Evolutionary conservation across 2,329 filamentous ascomycete species (phyloP).

Genomic region (Aureobasidium pullulans): DNA sequence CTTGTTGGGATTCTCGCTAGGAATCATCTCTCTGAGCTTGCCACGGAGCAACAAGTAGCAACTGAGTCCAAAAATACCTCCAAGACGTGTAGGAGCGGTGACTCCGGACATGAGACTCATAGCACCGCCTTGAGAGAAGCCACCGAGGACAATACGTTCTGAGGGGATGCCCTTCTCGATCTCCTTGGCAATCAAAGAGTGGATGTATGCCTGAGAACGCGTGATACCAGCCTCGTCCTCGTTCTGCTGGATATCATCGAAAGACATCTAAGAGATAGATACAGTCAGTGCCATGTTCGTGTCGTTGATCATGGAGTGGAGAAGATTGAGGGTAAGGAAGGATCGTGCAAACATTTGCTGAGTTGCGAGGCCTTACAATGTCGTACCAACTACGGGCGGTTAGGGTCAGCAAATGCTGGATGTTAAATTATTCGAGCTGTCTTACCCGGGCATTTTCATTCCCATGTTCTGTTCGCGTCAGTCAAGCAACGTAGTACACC

Average conservation of each 20-base stretch:
- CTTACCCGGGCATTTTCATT: constrained; percentile 12
- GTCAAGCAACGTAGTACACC: background rate
- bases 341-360: constrained; percentile 17
- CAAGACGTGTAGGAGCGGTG: constrained; percentile 66
- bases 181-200: constrained; percentile 71
- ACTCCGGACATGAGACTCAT: constrained; percentile 77
- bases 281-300: background rate
- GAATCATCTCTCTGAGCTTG: constrained; percentile 53
- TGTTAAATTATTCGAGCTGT: background rate
- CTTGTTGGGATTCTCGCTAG: constrained; percentile 38
- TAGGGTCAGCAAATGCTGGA: background rate
- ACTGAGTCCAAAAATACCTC: constrained; percentile 80
- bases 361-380: constrained; percentile 50
- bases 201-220: constrained; percentile 66
- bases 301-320: background rate
- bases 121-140: constrained; percentile 81
- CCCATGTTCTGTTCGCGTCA: background rate
- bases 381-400: constrained; percentile 60
- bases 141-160: constrained; percentile 76
- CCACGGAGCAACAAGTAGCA: constrained; percentile 68
- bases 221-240: constrained; percentile 70
- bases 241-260: constrained; percentile 38
- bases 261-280: constrained; percentile 29
- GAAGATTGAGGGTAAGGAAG: background rate
- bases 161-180: constrained; percentile 73